A percentile compares a stretch with the other conserved stretches of the same genome.
Conservation (phyloP, 2,329 filamentous ascomycete genomes). For the Paecilomyces niveus region DNA sequence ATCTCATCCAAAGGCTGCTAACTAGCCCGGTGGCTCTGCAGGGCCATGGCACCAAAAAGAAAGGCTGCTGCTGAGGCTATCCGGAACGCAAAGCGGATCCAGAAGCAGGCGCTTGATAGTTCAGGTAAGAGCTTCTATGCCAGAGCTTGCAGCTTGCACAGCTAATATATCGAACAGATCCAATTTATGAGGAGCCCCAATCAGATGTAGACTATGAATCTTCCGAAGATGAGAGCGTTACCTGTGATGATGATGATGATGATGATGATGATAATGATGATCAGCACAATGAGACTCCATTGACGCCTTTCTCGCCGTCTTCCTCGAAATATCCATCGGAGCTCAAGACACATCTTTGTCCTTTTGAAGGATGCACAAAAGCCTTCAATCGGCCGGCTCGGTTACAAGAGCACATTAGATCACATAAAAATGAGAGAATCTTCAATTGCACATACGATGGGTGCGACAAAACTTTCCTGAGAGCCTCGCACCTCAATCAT, state of each 20-base stretch:
- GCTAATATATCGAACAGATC: conserved; percentile 32
- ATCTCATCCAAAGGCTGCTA: background rate
- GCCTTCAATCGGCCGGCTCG: conserved; percentile 82
- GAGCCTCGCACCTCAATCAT: conserved; percentile 77
- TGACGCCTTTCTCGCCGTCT: conserved; percentile 46
- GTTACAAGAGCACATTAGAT: conserved; percentile 70
- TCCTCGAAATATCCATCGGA: conserved; percentile 52
- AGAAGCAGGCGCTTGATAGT: conserved; percentile 20
- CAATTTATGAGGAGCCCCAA: conserved; percentile 23
- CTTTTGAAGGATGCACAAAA: conserved; percentile 67
- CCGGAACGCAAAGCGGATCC: conserved; percentile 23
- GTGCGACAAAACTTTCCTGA: conserved; percentile 79
- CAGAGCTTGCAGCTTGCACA: conserved; percentile 30
- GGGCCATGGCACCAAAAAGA: conserved; percentile 29
- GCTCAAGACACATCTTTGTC: conserved; percentile 70
- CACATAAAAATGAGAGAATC: conserved; percentile 77
- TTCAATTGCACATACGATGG: conserved; percentile 63
- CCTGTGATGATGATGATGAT: conserved; percentile 19
- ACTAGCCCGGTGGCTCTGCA: background rate
- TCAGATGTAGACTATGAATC: conserved; percentile 28
- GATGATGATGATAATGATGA: conserved; percentile 18
- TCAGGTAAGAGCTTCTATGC: conserved; percentile 17
- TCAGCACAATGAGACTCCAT: conserved; percentile 38
- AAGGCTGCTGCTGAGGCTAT: conserved; percentile 21
- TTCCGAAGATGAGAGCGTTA: conserved; percentile 19